Conservation (phyloP, 2,329 filamentous ascomycete genomes). For the Xylariales sp. region DNA sequence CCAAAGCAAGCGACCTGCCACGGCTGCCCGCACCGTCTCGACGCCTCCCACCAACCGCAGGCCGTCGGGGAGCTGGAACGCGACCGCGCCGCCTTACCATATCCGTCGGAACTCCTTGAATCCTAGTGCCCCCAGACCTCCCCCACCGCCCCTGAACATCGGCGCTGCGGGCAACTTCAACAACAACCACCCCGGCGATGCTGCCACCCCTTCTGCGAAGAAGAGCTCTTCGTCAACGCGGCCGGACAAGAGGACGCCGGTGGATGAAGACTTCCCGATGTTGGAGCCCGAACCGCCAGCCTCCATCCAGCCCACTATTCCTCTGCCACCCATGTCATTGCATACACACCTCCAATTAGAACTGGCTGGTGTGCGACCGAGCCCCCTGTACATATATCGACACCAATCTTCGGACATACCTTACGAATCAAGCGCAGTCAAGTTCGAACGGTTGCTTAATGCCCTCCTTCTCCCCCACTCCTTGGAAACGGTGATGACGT, state of each 20-base stretch:
- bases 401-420: constrained; percentile 56
- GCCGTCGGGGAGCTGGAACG: constrained; percentile 23
- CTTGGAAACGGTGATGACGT: constrained; percentile 79
- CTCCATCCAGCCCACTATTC: constrained; percentile 51
- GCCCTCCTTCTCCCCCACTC: constrained; percentile 78
- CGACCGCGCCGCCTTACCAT: constrained; percentile 23
- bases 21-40: constrained; percentile 41
- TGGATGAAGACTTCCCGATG: constrained; percentile 1
- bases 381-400: constrained; percentile 62
- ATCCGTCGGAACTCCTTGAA: constrained; percentile 48
- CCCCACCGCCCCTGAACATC: constrained; percentile 43
- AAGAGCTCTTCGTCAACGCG: too few species aligned
- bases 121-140: constrained; percentile 35
- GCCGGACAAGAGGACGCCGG: constrained; percentile 8
- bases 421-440: constrained; percentile 89
- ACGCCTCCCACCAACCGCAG: constrained; percentile 46
- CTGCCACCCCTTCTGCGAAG: too few species aligned
- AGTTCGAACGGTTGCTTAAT: constrained; percentile 87
- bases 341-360: constrained; percentile 63
- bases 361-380: constrained; percentile 57
- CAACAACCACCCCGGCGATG: too few species aligned
- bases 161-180: constrained; percentile 19
- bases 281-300: constrained; percentile 34
- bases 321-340: constrained; percentile 62
- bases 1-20: constrained; percentile 27